phyloP scores from a whole-genome alignment of 306 rosid genomes.

The Alnus glutinosa region DNA sequence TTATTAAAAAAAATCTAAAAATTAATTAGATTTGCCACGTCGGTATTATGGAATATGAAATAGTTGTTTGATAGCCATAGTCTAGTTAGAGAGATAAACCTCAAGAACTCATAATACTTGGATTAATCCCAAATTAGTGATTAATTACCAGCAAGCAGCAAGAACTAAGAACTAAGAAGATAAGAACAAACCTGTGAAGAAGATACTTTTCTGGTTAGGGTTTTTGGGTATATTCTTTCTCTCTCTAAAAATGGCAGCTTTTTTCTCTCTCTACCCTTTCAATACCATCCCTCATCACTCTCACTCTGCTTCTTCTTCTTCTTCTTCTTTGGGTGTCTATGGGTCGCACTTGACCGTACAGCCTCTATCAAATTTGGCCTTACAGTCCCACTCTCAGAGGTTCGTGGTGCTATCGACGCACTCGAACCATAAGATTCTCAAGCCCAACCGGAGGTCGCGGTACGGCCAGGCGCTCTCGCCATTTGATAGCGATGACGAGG shows the following conservation, averaged over 20 bases:
- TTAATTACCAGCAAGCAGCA: constrained; percentile 13
- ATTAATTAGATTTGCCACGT: too few species aligned
- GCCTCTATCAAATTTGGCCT: constrained; percentile 9
- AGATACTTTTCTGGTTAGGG: constrained; percentile 49
- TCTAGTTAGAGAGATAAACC: too few species aligned
- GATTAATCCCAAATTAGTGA: background rate
- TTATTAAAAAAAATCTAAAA: too few species aligned
- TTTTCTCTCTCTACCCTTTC: constrained; percentile 38
- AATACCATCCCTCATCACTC: constrained; percentile 27
- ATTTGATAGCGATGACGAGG: constrained; percentile 52
- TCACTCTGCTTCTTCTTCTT: constrained; percentile 25
- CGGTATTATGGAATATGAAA: too few species aligned
- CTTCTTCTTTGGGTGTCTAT: constrained; percentile 24
- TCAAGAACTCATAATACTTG: background rate
- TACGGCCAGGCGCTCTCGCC: constrained; percentile 52
- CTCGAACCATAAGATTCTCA: constrained; percentile 72
- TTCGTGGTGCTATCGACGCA: constrained; percentile 63
- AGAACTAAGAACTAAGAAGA: background rate
- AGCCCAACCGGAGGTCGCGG: constrained; percentile 64
- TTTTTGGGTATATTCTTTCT: constrained; percentile 71
- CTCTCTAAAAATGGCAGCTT: constrained; percentile 44
- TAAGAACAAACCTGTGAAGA: background rate
- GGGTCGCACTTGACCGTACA: constrained; percentile 12
- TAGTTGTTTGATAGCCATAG: too few species aligned
- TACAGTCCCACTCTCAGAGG: constrained; percentile 15